Evolutionary conservation across 2,329 filamentous ascomycete genomes (phyloP).

Genomic region (Biscogniauxia mediterranea): DNA sequence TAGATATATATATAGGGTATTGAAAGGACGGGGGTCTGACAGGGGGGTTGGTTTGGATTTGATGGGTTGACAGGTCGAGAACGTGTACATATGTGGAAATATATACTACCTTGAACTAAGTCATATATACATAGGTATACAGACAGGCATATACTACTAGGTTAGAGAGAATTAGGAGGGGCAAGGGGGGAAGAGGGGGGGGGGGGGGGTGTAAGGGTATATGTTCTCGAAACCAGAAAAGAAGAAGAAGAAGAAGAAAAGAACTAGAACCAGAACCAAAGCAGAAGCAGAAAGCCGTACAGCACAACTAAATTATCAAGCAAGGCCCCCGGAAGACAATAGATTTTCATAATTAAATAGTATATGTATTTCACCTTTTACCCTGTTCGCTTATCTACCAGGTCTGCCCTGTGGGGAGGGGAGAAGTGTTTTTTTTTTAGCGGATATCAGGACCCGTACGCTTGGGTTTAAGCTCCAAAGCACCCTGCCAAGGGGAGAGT

Average conservation of each 20-base stretch:
- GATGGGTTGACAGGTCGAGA: background rate
- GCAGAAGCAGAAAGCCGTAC: background rate
- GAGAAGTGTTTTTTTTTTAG: background rate
- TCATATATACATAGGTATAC: too few relatives aligned
- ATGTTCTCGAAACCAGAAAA: background rate
- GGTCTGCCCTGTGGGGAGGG: background rate
- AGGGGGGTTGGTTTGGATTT: background rate
- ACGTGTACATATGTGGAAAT: background rate
- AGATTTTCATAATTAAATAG: background rate
- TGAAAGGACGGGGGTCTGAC: too few relatives aligned
- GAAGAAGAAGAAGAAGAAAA: background rate
- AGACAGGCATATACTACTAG: too few relatives aligned
- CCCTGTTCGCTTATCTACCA: background rate
- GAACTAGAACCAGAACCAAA: background rate
- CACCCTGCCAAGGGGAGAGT: background rate
- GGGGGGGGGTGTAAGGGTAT: background rate
- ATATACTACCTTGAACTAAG: too few relatives aligned
- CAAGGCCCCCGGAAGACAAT: background rate
- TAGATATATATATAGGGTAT: too few relatives aligned
- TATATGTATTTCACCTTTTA: background rate
- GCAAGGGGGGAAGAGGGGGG: background rate
- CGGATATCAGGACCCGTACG: background rate
- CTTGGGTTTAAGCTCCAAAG: background rate
- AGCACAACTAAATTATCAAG: background rate
- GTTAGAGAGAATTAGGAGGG: too few relatives aligned